These are phyloP conservation scores for Allantophomopsis lycopodina DNA, from an alignment of 2,329 filamentous ascomycete genomes.

Conservation along the genomic window DNA sequence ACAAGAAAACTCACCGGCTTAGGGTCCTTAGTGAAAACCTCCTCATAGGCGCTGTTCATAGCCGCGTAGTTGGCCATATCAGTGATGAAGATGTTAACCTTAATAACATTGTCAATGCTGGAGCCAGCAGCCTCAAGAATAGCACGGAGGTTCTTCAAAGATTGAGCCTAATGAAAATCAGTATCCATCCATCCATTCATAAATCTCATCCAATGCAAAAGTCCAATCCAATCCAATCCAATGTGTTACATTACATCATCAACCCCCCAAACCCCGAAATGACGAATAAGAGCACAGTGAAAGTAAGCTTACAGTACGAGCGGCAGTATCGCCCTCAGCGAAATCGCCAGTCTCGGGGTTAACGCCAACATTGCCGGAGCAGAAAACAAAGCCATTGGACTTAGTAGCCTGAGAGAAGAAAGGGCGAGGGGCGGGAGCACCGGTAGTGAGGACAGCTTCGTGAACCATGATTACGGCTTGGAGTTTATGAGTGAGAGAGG, in stretches of 20 bases:
- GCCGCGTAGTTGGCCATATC: slow-evolving; percentile 50
- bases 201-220: too few species aligned
- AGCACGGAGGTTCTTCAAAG: slow-evolving; percentile 41
- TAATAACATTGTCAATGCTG: slow-evolving; percentile 45
- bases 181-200: slow-evolving; percentile 1
- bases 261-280: not conserved
- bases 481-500: too few species aligned
- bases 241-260: too few species aligned
- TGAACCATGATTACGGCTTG: slow-evolving; percentile 5
- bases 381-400: slow-evolving; percentile 56
- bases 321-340: slow-evolving; percentile 40
- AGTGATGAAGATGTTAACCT: slow-evolving; percentile 53
- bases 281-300: slow-evolving; percentile 1
- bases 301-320: slow-evolving; percentile 30
- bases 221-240: too few species aligned
- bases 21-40: slow-evolving; percentile 28
- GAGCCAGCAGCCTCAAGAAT: slow-evolving; percentile 48
- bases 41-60: slow-evolving; percentile 41
- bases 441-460: slow-evolving; percentile 13
- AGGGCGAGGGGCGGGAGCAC: slow-evolving; percentile 34
- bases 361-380: slow-evolving; percentile 47
- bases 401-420: slow-evolving; percentile 48
- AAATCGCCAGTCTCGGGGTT: slow-evolving; percentile 38
- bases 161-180: slow-evolving; percentile 26
- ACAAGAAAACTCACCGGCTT: slow-evolving; percentile 27